phyloP scores from a whole-genome alignment of 2,329 filamentous ascomycete genomes.

The Achaetomium macrosporum region DNA sequence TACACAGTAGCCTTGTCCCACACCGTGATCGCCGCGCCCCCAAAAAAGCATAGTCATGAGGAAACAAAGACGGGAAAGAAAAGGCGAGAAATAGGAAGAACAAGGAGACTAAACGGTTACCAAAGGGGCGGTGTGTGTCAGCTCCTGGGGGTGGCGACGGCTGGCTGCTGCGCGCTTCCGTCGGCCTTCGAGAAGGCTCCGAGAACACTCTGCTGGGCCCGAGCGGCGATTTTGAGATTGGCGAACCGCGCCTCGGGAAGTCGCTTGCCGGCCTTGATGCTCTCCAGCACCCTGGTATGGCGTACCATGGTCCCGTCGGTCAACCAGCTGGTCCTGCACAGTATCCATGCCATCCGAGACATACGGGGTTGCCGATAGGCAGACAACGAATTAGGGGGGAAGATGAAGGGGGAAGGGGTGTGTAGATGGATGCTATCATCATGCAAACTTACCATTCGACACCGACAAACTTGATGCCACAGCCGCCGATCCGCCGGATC shows the following conservation, averaged over 20 bases:
- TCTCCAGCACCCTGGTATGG: constrained; percentile 66
- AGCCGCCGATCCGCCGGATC: constrained; percentile 60
- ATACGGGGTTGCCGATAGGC: constrained; percentile 11
- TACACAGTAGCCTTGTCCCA: constrained; percentile 13
- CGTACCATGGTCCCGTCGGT: neutral
- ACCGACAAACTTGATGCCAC: constrained; percentile 69
- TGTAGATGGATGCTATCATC: neutral
- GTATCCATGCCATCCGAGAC: constrained; percentile 11
- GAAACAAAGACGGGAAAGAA: neutral
- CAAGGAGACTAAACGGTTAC: neutral
- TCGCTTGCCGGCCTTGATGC: constrained; percentile 67
- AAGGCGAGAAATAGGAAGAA: neutral
- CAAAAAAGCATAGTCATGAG: neutral
- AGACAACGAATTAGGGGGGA: too few species aligned
- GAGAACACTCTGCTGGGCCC: constrained; percentile 60
- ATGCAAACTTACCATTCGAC: constrained; percentile 63
- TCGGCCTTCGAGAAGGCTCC: constrained; percentile 29
- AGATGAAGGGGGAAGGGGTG: constrained; percentile 3
- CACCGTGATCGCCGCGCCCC: neutral
- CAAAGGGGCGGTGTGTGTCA: constrained; percentile 14
- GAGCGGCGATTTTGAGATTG: constrained; percentile 54
- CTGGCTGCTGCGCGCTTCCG: constrained; percentile 19
- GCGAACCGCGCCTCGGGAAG: constrained; percentile 69
- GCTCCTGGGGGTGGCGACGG: neutral
- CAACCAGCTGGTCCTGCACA: constrained; percentile 10